Conservation (phyloP, 202 grass and related monocot genomes). For the Setaria italica region DNA sequence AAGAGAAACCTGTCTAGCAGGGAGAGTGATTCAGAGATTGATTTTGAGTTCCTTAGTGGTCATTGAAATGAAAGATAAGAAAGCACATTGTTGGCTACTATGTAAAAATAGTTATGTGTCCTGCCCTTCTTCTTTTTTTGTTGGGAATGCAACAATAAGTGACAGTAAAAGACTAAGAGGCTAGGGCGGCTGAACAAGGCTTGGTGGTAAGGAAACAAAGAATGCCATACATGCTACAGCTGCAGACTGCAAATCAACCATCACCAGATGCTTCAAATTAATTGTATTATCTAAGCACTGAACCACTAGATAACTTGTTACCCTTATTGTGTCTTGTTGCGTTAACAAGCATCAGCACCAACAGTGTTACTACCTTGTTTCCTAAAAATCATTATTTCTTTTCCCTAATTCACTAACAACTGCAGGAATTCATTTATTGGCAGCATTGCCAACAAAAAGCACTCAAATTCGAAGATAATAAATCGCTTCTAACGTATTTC, state of each 20-base stretch:
- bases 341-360: not conserved
- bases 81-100: not conserved
- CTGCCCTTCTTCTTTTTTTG: not conserved
- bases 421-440: not conserved
- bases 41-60: not conserved
- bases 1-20: not conserved
- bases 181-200: not conserved
- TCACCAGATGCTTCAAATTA: not conserved
- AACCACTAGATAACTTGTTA: not conserved
- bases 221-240: not conserved
- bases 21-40: not conserved
- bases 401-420: not conserved
- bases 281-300: not conserved
- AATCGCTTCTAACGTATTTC: not conserved
- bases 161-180: not conserved
- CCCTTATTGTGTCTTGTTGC: not conserved
- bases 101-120: not conserved
- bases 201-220: not conserved
- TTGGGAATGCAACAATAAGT: not conserved
- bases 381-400: not conserved
- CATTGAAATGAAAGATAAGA: slow-evolving; percentile 8
- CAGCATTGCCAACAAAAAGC: not conserved
- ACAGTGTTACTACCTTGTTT: not conserved
- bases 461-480: not conserved
- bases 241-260: not conserved